phyloP scores from a whole-genome alignment of 139 green algal species.

The Chlorella sp. region DNA sequence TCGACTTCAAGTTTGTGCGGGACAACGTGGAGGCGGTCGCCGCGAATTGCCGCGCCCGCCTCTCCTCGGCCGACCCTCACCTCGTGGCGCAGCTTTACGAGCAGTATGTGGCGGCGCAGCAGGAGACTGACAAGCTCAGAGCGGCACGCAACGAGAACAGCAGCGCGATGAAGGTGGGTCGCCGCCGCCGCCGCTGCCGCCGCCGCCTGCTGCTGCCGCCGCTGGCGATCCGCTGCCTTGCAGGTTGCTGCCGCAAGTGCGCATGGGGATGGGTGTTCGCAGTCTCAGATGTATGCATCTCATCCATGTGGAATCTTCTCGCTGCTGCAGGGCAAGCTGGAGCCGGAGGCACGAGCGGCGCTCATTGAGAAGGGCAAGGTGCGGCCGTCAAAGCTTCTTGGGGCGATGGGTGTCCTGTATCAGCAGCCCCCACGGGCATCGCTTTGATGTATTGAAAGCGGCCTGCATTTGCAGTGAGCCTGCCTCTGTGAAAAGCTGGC shows the following conservation, averaged over 20 bases:
- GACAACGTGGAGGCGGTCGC: constrained; percentile 65
- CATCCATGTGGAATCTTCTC: no score
- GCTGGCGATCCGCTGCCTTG: background rate
- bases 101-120: constrained; percentile 65
- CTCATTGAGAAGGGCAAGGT: constrained; percentile 88
- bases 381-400: no score
- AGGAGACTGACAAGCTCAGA: constrained; percentile 76
- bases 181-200: constrained; percentile 10
- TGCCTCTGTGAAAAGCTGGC: no score
- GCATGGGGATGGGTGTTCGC: no score
- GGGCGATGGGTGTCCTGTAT: no score
- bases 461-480: no score
- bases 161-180: constrained; percentile 88
- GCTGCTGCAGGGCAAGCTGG: constrained; percentile 87
- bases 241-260: background rate
- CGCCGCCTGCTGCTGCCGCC: background rate
- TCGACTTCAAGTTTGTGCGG: constrained; percentile 91
- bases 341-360: constrained; percentile 67
- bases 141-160: constrained; percentile 88
- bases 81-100: constrained; percentile 90
- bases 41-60: constrained; percentile 76
- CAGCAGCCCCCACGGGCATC: no score
- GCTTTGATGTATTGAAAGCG: no score
- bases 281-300: no score
- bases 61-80: constrained; percentile 75